Evolutionary conservation across 2,329 filamentous ascomycete species (phyloP).

Genomic region (Tricladium varicosporioides): DNA sequence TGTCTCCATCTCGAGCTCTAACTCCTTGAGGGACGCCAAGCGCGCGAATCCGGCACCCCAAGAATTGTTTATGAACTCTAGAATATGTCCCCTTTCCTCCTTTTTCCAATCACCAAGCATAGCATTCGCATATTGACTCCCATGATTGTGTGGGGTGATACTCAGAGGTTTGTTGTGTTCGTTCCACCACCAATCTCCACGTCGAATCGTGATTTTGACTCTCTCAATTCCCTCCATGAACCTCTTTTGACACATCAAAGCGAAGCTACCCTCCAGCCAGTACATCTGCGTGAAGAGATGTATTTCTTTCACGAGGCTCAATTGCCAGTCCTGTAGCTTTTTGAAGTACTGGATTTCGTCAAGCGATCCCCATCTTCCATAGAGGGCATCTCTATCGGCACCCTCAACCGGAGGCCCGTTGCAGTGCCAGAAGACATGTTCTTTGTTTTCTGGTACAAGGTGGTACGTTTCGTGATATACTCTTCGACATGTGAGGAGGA

Average conservation of each 20-base stretch:
- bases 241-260: neutral
- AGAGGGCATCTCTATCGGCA: no score
- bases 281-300: constrained; percentile 23
- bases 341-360: constrained; percentile 2
- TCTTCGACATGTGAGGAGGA: constrained; percentile 24
- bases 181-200: constrained; percentile 30
- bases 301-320: constrained; percentile 5
- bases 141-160: constrained; percentile 21
- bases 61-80: constrained; percentile 3
- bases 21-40: constrained; percentile 13
- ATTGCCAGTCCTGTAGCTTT: constrained; percentile 2
- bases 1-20: constrained; percentile 28
- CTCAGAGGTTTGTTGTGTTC: constrained; percentile 17
- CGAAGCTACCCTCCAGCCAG: constrained; percentile 25
- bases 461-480: constrained; percentile 27
- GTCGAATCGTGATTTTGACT: constrained; percentile 25
- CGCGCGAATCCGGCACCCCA: constrained; percentile 25
- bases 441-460: constrained; percentile 16
- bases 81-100: neutral
- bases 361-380: neutral
- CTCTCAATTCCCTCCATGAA: constrained; percentile 19
- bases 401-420: neutral
- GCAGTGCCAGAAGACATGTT: constrained; percentile 25
- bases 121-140: neutral
- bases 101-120: constrained; percentile 10